Percentiles rank a stretch among this genome's conserved stretches.
These are phyloP conservation scores for Rosa hybrid DNA, from an alignment of 331 rosid genomes.

Conservation along the genomic window DNA sequence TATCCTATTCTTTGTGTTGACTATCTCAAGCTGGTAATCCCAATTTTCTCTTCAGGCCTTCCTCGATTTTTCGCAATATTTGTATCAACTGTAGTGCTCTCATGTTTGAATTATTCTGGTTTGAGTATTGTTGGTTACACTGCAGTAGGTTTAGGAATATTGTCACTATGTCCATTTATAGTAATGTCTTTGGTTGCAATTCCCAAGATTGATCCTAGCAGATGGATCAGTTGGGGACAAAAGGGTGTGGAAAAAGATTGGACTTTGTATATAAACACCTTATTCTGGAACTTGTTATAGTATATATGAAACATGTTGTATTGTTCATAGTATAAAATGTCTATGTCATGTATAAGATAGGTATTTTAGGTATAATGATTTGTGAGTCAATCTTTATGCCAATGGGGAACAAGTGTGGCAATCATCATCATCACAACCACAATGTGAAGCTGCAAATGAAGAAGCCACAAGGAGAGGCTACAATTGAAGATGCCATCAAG, in stretches of 20 bases:
- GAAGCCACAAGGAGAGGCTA: no score
- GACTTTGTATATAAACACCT: constrained; percentile 38
- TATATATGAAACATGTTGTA: no score
- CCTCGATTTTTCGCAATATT: constrained; percentile 31
- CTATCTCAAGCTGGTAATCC: constrained; percentile 33
- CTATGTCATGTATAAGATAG: no score
- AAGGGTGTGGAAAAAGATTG: constrained; percentile 36
- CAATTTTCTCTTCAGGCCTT: constrained; percentile 31
- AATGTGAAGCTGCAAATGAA: no score
- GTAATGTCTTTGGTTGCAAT: constrained; percentile 37
- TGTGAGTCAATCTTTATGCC: no score
- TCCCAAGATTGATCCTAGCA: constrained; percentile 40
- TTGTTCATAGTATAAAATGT: no score
- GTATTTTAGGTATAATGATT: no score
- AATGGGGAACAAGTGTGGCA: no score
- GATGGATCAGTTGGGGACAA: constrained; percentile 36
- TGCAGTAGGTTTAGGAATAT: constrained; percentile 30
- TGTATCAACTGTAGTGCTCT: constrained; percentile 28
- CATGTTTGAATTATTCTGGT: constrained; percentile 41
- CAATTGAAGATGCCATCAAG: no score
- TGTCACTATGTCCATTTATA: constrained; percentile 36
- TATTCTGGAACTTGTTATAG: constrained; percentile 50
- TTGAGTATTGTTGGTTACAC: constrained; percentile 39
- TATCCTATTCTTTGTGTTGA: constrained; percentile 36
- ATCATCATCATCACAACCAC: no score